phyloP scores from a whole-genome alignment of 2,329 filamentous ascomycete species.

The Pezicula radicicola region DNA sequence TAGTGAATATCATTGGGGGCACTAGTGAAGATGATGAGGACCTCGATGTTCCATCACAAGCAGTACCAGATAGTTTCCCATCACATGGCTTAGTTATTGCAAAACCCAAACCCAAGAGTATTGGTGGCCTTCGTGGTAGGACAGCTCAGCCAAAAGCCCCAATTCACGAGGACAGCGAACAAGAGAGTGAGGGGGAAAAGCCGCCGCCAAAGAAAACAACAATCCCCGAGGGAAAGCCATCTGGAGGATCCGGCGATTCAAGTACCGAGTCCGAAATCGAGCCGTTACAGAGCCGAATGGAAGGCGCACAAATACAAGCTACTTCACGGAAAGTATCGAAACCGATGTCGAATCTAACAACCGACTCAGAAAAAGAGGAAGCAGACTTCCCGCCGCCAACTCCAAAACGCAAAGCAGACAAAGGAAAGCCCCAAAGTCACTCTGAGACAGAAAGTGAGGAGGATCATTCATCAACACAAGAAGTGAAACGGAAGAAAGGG shows the following conservation, averaged over 20 bases:
- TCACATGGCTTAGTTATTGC: conserved; percentile 1
- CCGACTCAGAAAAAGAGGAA: conserved; percentile 14
- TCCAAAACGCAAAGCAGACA: conserved; percentile 4
- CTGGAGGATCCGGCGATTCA: neutral
- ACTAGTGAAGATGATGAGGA: conserved; percentile 24
- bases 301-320: conserved; percentile 3
- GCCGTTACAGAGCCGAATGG: neutral
- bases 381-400: conserved; percentile 4
- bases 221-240: neutral
- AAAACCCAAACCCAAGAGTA: conserved; percentile 7
- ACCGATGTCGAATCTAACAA: neutral
- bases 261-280: conserved; percentile 3
- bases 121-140: conserved; percentile 3
- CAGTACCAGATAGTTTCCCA: conserved; percentile 24
- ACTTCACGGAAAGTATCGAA: conserved; percentile 3
- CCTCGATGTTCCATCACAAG: conserved; percentile 25
- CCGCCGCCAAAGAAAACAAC: neutral
- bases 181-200: neutral
- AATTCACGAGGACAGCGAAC: conserved; percentile 3
- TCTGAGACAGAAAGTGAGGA: neutral
- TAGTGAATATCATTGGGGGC: conserved; percentile 9
- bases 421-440: too few species aligned
- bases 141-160: neutral
- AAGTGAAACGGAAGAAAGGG: conserved; percentile 12
- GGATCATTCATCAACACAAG: conserved; percentile 1